Evolutionary conservation across 805 yeast species (phyloP), one percentile per base, ranked within the genome.

Genomic region (Grigorovia yakushimaensis): DNA sequence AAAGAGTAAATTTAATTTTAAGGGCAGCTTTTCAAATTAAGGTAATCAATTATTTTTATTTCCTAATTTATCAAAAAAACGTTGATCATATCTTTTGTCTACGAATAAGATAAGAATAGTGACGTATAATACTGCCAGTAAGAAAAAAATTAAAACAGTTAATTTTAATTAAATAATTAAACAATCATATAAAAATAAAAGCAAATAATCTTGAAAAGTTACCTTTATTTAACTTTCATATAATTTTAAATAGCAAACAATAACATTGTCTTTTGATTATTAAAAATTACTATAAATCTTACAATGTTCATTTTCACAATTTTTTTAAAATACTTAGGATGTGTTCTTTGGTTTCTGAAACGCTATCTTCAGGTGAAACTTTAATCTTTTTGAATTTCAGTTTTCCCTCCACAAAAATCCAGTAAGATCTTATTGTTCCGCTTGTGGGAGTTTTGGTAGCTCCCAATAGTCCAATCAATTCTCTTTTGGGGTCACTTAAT

Each of bases 381-480:
- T 67, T 69, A 30, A 72, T 56, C 43, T 69, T 65, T 46, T 68
- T 69, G 30, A 58, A 59, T 27, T 55, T 65, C 55, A 88, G 72
- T 52, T 78, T 74, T 13, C 96, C 96, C 59, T 87, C 81, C 39
- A 73, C 77, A 64, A 93, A 84, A 41, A 91, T 76, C 87, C 95
- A 89, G 61, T 91, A 95, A n/a, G 96, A 86, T 61, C 98, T 78
- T 47, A 81, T 77, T 44, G 84, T 78, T 5, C 95, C 95, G 15
- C 68, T 61, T 18, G 72, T 66, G 30, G 94, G 88, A 1, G 72
- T 59, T 70, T 89, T 91, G 58, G 81, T 84, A 20, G 95, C 96
- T 5, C 97, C 97, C 51, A 93, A 71, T 2, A 73, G 62, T 0
- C 80, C 82, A 55, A 93, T 79, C 50, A 91, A 71, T 54, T 78